These are phyloP conservation scores for Podila epigama DNA, from an alignment of 192 early-diverging fungal species.

Conservation along the genomic window DNA sequence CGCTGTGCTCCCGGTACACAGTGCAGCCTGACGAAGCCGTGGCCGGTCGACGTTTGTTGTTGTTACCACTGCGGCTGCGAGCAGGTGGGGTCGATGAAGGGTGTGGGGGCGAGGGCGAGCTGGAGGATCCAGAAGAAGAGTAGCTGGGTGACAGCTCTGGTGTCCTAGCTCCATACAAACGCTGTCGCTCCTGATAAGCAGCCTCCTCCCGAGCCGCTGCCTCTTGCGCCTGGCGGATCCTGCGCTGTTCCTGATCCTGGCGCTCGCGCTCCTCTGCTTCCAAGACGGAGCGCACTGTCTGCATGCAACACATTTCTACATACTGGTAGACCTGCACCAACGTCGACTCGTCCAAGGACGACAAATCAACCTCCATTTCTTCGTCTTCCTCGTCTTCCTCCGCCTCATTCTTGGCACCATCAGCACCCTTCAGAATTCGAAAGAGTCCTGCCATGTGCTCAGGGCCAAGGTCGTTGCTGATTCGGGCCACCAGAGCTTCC, in stretches of 20 bases:
- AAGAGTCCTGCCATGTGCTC: constrained; percentile 44
- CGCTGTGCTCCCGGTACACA: not conserved
- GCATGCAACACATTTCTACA: constrained; percentile 46
- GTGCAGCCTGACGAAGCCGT: not conserved
- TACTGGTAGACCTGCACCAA: constrained; percentile 46
- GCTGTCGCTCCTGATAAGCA: constrained; percentile 15
- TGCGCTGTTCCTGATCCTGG: not conserved
- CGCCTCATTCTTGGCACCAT: constrained; percentile 17
- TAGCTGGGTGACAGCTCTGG: constrained; percentile 26
- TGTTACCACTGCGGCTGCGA: constrained; percentile 7
- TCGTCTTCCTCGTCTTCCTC: constrained; percentile 37
- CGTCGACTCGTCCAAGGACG: constrained; percentile 33
- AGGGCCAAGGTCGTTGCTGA: constrained; percentile 38
- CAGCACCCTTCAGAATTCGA: constrained; percentile 24
- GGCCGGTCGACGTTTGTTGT: constrained; percentile 2
- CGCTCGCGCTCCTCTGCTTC: constrained; percentile 46
- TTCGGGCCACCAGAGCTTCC: constrained; percentile 27
- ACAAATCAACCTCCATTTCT: constrained; percentile 45
- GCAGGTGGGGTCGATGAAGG: constrained; percentile 10
- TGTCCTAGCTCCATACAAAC: constrained; percentile 13
- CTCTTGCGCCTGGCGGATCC: not conserved
- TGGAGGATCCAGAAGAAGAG: constrained; percentile 22
- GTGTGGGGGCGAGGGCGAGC: constrained; percentile 23
- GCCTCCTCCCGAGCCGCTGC: constrained; percentile 1
- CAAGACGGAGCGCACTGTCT: constrained; percentile 30